Conservation (phyloP, 2,329 filamentous ascomycete species). For the Epichloe sibirici region DNA sequence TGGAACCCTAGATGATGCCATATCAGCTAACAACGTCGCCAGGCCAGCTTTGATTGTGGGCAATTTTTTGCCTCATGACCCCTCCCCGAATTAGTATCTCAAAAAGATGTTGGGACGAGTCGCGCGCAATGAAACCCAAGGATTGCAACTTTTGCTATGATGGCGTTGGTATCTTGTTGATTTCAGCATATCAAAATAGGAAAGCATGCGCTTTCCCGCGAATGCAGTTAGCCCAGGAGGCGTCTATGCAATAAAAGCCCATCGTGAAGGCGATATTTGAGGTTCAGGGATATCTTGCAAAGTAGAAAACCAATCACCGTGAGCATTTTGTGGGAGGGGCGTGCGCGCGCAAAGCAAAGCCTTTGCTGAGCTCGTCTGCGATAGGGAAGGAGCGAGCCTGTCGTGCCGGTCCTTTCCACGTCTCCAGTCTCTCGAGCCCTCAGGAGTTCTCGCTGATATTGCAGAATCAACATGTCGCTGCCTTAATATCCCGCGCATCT, state of each 20-base stretch:
- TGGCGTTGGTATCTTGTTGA: not conserved
- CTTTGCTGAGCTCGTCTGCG: not conserved
- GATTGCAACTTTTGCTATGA: not conserved
- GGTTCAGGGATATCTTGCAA: not conserved
- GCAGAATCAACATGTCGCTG: not conserved
- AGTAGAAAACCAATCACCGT: not conserved
- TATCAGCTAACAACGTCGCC: conserved; percentile 2
- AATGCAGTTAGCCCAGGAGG: not conserved
- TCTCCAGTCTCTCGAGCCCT: not conserved
- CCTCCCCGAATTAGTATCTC: conserved; percentile 18
- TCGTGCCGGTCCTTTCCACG: no score
- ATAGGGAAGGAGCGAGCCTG: conserved; percentile 1
- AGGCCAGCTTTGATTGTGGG: conserved; percentile 92
- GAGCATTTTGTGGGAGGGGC: not conserved
- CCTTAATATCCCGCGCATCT: no score
- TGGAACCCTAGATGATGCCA: not conserved
- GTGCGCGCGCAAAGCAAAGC: not conserved
- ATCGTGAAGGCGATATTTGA: not conserved
- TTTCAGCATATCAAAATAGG: not conserved
- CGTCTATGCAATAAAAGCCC: not conserved
- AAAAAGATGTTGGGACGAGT: not conserved
- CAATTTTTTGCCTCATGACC: conserved; percentile 86
- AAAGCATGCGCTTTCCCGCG: not conserved
- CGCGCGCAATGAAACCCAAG: not conserved
- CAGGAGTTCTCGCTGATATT: not conserved